Evolutionary conservation across 106 monocot species (phyloP).

Genomic region (Apostasia shenzhenica): DNA sequence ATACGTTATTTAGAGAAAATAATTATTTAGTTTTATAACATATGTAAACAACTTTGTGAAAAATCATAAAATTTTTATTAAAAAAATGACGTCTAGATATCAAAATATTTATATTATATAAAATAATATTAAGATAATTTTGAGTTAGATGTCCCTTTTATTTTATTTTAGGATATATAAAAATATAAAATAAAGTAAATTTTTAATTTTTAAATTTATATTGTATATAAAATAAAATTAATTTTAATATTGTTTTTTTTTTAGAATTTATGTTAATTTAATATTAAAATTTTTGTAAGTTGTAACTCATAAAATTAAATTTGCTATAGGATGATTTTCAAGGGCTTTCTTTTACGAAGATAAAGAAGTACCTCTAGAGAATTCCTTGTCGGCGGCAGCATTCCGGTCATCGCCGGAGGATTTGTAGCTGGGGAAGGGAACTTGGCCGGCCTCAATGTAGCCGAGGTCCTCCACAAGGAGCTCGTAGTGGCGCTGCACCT

Average conservation of each 20-base stretch:
- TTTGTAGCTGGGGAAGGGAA: conserved; percentile 16
- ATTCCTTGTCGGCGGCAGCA: conserved; percentile 1
- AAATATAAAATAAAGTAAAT: neutral
- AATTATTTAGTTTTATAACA: neutral
- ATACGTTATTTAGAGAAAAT: neutral
- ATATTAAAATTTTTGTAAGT: neutral
- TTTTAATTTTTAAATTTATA: too few species aligned
- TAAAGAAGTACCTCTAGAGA: conserved; percentile 5
- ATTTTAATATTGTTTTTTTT: neutral
- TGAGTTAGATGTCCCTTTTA: too few species aligned
- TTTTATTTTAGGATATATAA: neutral
- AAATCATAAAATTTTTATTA: neutral
- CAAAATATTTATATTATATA: too few species aligned
- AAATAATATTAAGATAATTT: too few species aligned
- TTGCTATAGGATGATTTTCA: too few species aligned
- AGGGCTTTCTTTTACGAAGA: neutral
- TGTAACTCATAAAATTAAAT: neutral
- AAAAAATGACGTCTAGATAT: neutral
- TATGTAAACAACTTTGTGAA: neutral
- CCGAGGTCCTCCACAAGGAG: conserved; percentile 23
- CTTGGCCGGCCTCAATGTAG: conserved; percentile 27
- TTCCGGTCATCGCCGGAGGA: conserved; percentile 10
- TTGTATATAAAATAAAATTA: neutral
- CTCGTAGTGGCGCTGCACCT: conserved; percentile 36
- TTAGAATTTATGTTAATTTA: neutral